Evolutionary conservation across 768 basidiomycete genomes (phyloP).

Genomic region (Lyophyllum semitale): DNA sequence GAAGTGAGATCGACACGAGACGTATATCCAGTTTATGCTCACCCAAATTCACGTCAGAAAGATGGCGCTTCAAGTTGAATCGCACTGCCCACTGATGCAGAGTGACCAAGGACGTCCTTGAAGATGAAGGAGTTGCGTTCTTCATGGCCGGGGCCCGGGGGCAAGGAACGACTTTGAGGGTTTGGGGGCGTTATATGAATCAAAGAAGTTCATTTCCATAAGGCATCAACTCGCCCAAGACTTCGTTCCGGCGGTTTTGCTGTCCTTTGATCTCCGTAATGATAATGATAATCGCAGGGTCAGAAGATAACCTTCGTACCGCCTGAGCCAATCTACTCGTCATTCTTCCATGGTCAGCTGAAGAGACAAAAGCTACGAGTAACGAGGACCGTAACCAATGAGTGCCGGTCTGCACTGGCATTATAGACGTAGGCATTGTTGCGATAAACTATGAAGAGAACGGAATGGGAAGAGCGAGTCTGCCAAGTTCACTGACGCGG

Average conservation of each 20-base stretch:
- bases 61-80: slow-evolving; percentile 24
- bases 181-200: not conserved
- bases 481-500: too few species aligned
- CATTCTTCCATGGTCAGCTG: too few species aligned
- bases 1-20: slow-evolving; percentile 10
- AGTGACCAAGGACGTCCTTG: slow-evolving; percentile 15
- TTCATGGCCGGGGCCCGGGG: not conserved
- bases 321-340: too few species aligned
- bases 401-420: not conserved
- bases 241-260: not conserved
- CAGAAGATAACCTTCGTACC: too few species aligned
- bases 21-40: slow-evolving; percentile 3
- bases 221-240: not conserved
- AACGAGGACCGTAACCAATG: not conserved
- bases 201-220: not conserved
- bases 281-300: too few species aligned
- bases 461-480: too few species aligned
- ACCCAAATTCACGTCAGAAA: slow-evolving; percentile 24
- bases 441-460: not conserved
- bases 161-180: not conserved
- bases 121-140: slow-evolving; percentile 2
- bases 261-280: not conserved
- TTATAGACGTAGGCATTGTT: slow-evolving; percentile 11
- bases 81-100: slow-evolving; percentile 23
- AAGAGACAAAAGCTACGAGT: not conserved